These are phyloP conservation scores for Chaetoscypha palmicola DNA, from an alignment of 2,329 filamentous ascomycete genomes.

Conservation along the genomic window DNA sequence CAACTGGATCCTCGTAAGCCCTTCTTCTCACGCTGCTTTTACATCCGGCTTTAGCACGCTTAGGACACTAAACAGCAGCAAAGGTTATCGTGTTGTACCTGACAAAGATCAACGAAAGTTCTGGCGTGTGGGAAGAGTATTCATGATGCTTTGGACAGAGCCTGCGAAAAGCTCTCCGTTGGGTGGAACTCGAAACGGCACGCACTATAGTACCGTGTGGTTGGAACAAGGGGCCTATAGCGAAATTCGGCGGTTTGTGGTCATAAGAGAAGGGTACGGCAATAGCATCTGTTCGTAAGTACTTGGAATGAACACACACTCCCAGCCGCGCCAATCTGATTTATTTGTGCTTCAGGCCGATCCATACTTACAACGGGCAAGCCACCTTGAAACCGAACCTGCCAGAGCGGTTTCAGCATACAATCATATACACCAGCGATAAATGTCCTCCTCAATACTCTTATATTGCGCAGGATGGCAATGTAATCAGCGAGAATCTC, in stretches of 20 bases:
- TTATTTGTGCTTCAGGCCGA: slow-evolving; percentile 10
- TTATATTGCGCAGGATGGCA: slow-evolving; percentile 8
- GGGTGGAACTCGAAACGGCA: slow-evolving; percentile 8
- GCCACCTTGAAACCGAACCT: slow-evolving; percentile 22
- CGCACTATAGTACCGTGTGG: slow-evolving; percentile 12
- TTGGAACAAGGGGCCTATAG: slow-evolving; percentile 14
- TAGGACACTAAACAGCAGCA: not conserved
- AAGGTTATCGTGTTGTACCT: slow-evolving; percentile 16
- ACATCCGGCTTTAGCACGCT: not conserved
- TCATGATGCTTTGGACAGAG: slow-evolving; percentile 26
- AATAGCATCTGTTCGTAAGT: slow-evolving; percentile 24
- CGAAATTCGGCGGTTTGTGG: slow-evolving; percentile 24
- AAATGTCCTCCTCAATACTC: slow-evolving; percentile 8
- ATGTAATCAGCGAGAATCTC: slow-evolving; percentile 13
- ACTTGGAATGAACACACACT: too few relatives aligned
- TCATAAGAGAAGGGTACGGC: slow-evolving; percentile 16
- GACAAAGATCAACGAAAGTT: slow-evolving; percentile 16
- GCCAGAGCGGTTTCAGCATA: slow-evolving; percentile 16
- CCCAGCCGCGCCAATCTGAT: too few relatives aligned
- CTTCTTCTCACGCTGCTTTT: not conserved
- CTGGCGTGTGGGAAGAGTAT: slow-evolving; percentile 22
- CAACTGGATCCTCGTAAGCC: slow-evolving; percentile 10
- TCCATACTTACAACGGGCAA: slow-evolving; percentile 22
- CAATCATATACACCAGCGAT: slow-evolving; percentile 18
- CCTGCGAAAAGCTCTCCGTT: slow-evolving; percentile 10